Conservation (phyloP, 1,284 basidiomycete genomes). For the Ustilago sp. region DNA sequence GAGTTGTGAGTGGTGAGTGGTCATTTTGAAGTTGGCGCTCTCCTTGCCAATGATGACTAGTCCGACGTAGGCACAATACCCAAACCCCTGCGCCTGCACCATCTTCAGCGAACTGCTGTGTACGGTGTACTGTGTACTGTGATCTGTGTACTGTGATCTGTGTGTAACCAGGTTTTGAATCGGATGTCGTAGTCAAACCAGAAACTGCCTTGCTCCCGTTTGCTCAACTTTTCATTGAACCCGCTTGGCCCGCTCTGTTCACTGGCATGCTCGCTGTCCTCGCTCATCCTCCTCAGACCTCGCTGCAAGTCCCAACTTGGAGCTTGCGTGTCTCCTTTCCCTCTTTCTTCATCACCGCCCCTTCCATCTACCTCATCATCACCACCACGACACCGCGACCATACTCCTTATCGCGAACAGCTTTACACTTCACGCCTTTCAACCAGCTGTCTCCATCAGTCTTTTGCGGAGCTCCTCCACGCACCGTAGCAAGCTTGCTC, state of each 20-base stretch:
- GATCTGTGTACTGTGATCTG: no score
- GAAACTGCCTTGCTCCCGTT: neutral
- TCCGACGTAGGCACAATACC: neutral
- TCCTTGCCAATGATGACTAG: neutral
- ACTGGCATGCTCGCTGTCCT: neutral
- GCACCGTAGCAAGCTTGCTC: neutral
- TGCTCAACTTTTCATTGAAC: neutral
- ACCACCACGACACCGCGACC: slow-evolving; percentile 3
- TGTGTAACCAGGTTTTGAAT: neutral
- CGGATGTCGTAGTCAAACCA: neutral
- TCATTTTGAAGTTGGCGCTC: neutral
- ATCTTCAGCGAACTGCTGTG: neutral
- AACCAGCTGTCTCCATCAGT: neutral
- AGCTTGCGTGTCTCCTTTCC: slow-evolving; percentile 11
- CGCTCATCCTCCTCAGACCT: neutral
- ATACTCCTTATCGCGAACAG: neutral
- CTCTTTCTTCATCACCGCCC: neutral
- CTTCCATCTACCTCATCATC: neutral
- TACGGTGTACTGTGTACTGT: no score
- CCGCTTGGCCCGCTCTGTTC: neutral
- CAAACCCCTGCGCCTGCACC: slow-evolving; percentile 2
- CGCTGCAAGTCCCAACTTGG: neutral
- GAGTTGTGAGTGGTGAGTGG: neutral
- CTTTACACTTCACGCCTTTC: neutral
- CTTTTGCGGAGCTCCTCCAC: neutral